Percentiles rank a stretch among this genome's conserved stretches.
Evolutionary conservation across 1,139 yeast species (phyloP).

Genomic region (Yamadazyma friedrichii): DNA sequence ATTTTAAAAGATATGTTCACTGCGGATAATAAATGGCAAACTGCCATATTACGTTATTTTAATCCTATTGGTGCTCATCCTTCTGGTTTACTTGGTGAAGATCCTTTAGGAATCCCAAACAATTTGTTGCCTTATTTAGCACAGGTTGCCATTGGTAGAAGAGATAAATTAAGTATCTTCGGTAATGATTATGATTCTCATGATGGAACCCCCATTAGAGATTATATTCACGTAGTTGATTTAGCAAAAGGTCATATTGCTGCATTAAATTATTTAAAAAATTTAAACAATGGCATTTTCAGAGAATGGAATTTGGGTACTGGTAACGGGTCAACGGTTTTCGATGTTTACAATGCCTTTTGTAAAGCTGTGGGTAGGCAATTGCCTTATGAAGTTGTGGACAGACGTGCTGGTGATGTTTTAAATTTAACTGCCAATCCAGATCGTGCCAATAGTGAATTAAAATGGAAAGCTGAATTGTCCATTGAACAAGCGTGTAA

Average conservation of each 20-base stretch:
- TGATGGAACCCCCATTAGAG: slow-evolving; percentile 83
- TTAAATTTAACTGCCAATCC: slow-evolving; percentile 73
- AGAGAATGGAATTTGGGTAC: slow-evolving; percentile 86
- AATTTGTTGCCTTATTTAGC: slow-evolving; percentile 74
- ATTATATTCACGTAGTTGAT: slow-evolving; percentile 80
- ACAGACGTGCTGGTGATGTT: slow-evolving; percentile 79
- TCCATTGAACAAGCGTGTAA: slow-evolving; percentile 63
- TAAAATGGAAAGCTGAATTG: slow-evolving; percentile 61
- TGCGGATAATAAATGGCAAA: slow-evolving; percentile 50
- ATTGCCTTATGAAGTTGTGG: slow-evolving; percentile 63
- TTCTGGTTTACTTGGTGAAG: slow-evolving; percentile 77
- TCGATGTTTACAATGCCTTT: slow-evolving; percentile 69
- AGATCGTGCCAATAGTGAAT: slow-evolving; percentile 62
- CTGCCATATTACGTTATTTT: slow-evolving; percentile 72
- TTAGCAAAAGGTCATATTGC: slow-evolving; percentile 80
- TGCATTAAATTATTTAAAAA: slow-evolving; percentile 59
- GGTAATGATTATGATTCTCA: slow-evolving; percentile 68
- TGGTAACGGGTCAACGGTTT: slow-evolving; percentile 75
- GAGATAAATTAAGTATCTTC: slow-evolving; percentile 62
- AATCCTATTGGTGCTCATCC: slow-evolving; percentile 89
- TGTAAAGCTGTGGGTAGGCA: slow-evolving; percentile 65
- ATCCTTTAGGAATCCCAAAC: slow-evolving; percentile 76
- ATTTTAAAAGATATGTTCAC: slow-evolving; percentile 57
- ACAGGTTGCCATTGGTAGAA: slow-evolving; percentile 74
- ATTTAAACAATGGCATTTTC: slow-evolving; percentile 47